Evolutionary conservation across 2,329 filamentous ascomycete genomes (phyloP), one percentile per base, ranked within the genome.

Genomic region (Zasmidium angulare): DNA sequence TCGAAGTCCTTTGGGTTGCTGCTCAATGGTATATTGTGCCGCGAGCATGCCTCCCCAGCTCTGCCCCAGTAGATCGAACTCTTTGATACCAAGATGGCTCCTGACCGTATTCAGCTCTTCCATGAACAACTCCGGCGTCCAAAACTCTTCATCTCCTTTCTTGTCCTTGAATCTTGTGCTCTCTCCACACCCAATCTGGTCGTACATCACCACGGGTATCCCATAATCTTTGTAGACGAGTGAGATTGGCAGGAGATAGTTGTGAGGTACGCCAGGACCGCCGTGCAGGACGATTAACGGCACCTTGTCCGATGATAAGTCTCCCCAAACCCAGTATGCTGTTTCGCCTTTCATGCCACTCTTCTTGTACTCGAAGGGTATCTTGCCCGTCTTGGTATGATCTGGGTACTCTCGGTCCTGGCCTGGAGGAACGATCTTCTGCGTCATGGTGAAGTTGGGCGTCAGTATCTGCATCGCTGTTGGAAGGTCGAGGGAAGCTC

Each of bases 21-120:
- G 64, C 10, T 63, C 60, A 3, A 74, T 72, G 0, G 80, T 80
- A 69, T 76, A 81, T 26, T 75, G 65, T 0, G 73, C 73, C 1
- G 70, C 80, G 0, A 84, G 69, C 78, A 84, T 82, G 0, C 79
- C 82, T 17, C 82, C 81, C 81, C 82, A 84, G 20, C 75, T 79
- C 36, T 84, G 80, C 1, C 82, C 82, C 0, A 79, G 72, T 0
- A 84, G 56, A 60, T 81, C 74, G 57, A 79, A 80, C 1, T 69
- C 54, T 20, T 67, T 65, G 26, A 84, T 73, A 0, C 70, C 72
- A 0, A 84, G 71, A 48, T 76, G 68, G 0, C 63, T 36, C 6
- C 81, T 60, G 0, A 84, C 72, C 58, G 82, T 83, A 26, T 81
- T 74, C 0, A 84, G 74, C 64, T 84, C 81, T 14, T 67, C 68